Conservation (phyloP, 148 eudicot species). For the Arctostaphylos glauca region DNA sequence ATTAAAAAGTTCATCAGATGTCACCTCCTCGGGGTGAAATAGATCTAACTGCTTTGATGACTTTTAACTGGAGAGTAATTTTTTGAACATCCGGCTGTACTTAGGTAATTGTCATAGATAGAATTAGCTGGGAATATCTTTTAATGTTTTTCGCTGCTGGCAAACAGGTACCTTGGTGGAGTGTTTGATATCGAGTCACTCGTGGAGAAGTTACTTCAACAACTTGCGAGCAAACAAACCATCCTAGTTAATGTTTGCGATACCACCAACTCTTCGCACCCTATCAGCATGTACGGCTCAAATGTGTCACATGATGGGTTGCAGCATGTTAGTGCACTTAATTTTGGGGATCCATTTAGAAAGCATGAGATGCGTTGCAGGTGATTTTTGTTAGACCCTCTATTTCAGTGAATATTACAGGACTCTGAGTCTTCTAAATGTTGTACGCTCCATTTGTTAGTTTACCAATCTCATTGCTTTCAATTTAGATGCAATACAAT, state of each 20-base stretch:
- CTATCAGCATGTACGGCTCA: constrained; percentile 95
- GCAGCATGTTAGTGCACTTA: constrained; percentile 66
- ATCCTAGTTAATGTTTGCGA: constrained; percentile 92
- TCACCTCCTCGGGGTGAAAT: neutral
- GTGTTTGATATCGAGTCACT: constrained; percentile 91
- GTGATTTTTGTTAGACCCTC: constrained; percentile 26
- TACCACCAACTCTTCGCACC: constrained; percentile 59
- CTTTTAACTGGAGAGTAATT: neutral
- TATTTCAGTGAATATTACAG: neutral
- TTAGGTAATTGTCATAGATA: neutral
- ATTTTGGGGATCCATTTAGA: constrained; percentile 90
- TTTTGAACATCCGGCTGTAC: neutral
- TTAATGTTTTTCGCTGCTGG: constrained; percentile 15
- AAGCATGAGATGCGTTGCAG: constrained; percentile 96
- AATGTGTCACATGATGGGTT: constrained; percentile 48
- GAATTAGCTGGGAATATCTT: neutral
- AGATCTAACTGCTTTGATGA: neutral
- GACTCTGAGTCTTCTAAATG: no score
- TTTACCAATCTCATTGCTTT: constrained; percentile 4
- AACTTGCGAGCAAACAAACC: constrained; percentile 93
- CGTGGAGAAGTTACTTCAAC: constrained; percentile 94
- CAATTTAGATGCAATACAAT: neutral
- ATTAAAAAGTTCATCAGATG: neutral
- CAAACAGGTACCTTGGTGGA: constrained; percentile 88
- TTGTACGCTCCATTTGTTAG: neutral